Conservation (phyloP, 768 basidiomycete species). For the Hypsizygus marmoreus region DNA sequence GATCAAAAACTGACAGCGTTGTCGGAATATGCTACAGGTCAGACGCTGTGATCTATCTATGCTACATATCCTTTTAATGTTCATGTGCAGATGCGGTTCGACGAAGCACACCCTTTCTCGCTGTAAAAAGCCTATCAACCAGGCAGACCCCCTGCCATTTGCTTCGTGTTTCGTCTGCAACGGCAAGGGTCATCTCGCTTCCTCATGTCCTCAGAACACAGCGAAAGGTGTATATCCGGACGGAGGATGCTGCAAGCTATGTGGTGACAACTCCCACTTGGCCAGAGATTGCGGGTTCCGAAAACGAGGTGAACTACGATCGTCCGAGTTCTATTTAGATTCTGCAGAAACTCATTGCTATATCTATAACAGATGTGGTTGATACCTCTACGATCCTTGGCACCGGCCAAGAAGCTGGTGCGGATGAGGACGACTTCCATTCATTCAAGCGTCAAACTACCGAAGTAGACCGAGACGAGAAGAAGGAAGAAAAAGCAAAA, state of each 20-base stretch:
- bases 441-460: conserved; percentile 63
- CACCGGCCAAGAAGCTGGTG: conserved; percentile 60
- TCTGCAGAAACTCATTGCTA: not conserved
- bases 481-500: conserved; percentile 43
- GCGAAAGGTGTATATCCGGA: conserved; percentile 86
- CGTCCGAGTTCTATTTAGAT: too few species aligned
- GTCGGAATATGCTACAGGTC: conserved; percentile 77
- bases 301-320: conserved; percentile 47
- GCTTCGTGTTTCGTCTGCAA: conserved; percentile 93
- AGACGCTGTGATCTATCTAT: conserved; percentile 19
- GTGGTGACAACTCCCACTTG: conserved; percentile 81
- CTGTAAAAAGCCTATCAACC: conserved; percentile 68
- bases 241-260: conserved; percentile 89
- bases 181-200: conserved; percentile 81
- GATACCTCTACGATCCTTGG: conserved; percentile 42
- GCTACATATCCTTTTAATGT: not conserved
- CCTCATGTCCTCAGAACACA: conserved; percentile 79
- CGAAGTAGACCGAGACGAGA: conserved; percentile 65
- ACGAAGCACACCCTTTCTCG: conserved; percentile 74
- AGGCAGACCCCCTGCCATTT: conserved; percentile 72
- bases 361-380: conserved; percentile 32
- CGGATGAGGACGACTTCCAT: conserved; percentile 97
- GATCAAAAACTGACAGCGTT: conserved; percentile 18
- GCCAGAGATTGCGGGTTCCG: conserved; percentile 80
- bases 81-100: conserved; percentile 71